Evolutionary conservation across 371 early-diverging fungal genomes (phyloP).

Genomic region (Sporodiniella umbellata): DNA sequence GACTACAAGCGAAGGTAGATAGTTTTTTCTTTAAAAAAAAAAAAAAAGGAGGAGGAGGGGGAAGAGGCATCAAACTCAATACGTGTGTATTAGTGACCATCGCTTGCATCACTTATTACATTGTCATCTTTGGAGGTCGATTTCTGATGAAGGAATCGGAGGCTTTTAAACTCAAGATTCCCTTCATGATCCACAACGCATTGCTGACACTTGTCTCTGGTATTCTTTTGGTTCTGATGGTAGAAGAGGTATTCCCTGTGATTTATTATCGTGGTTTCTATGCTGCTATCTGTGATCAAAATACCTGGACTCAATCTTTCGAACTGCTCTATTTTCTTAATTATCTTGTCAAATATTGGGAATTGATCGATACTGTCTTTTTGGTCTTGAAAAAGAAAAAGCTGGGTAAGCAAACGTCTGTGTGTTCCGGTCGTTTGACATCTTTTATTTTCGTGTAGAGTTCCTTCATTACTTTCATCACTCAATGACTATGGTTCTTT

Average conservation of each 20-base stretch:
- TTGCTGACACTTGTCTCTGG: conserved; percentile 66
- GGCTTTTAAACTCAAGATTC: conserved; percentile 60
- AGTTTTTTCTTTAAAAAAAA: background rate
- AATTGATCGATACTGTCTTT: conserved; percentile 51
- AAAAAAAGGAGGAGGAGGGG: background rate
- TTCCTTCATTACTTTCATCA: conserved; percentile 92
- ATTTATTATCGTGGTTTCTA: conserved; percentile 61
- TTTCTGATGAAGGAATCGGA: conserved; percentile 59
- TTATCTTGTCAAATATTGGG: conserved; percentile 86
- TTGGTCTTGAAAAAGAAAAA: conserved; percentile 39
- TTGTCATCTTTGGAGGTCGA: conserved; percentile 75
- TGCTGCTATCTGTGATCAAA: conserved; percentile 64
- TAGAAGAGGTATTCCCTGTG: conserved; percentile 71
- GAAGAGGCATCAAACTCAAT: background rate
- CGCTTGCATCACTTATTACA: conserved; percentile 57
- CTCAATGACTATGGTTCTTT: conserved; percentile 85
- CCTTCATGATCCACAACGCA: conserved; percentile 76
- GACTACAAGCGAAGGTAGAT: conserved; percentile 44
- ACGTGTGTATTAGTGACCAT: conserved; percentile 49
- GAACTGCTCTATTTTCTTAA: conserved; percentile 82
- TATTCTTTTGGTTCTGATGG: conserved; percentile 59
- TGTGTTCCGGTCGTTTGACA: background rate
- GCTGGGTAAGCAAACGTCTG: conserved; percentile 25
- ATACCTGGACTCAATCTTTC: conserved; percentile 71
- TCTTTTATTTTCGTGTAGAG: conserved; percentile 33